Base-by-base conservation (phyloP, 345 rosid genomes). In the Rhodomyrtus tomentosa region DNA sequence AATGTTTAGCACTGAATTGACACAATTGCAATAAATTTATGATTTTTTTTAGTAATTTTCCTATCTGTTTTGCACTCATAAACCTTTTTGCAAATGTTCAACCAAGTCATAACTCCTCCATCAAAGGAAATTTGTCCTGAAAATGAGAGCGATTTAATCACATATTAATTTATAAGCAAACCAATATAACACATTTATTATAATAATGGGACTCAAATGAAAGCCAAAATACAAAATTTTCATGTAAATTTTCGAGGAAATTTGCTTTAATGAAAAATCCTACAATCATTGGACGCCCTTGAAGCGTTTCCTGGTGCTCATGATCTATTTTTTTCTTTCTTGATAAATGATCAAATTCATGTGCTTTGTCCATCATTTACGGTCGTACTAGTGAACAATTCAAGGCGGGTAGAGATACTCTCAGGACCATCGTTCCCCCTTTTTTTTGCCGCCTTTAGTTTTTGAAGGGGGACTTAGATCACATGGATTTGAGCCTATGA, bases 361-460 rank as follows among this genome's bases (percentile, higher is more conserved):
- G 73, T 3, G 40, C 40, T 14, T 59, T 14, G 15, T 59, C 16
- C 40, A 59, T 59, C 38, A 15, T 6, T 27, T 59, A 59, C 38
- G 21, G 40, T 59, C 73, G 27, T 27, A 59, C 15, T 59, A 18
- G 38, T 6, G 73, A 59, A 59, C 32, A 59, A 3, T 59, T 29
- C 73, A 59, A 14, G 38, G 49, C 10, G 10, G 49, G 21, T 14
- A 27, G 21, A 59, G 21, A 27, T 16, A 32, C 38, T 14, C 20
- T 59, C 38, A 25, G 7, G 0, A 56, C 68, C 2, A 56, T 56
- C 68, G 27, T n/a, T 56, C 42, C 42, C 5, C 12, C 6, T 56
- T n/a, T 0, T 2, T 1, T 5, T 10, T 10, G n/a, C n/a, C n/a
- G n/a, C 12, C 50, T 48, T 48, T 48, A 9, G 50, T 48, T 48